These are phyloP conservation scores for Monocercomonoides exilis DNA, from an alignment of 78 protist genomes.

Conservation along the genomic window DNA sequence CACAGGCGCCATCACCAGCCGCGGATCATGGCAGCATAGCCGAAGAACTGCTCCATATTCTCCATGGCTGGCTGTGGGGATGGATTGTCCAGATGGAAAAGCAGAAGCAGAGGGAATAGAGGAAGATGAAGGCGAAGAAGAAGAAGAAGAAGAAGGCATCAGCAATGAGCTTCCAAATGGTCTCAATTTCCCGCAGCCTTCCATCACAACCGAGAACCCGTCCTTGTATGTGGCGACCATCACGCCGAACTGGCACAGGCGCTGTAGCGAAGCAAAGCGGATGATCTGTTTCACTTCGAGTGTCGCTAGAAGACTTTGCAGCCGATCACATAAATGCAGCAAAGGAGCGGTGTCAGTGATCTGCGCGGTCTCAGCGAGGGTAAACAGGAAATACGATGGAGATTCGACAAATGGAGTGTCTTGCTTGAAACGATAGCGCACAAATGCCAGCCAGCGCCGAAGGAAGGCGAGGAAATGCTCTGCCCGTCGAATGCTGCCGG, in stretches of 20 bases:
- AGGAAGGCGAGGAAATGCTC: constrained; percentile 50
- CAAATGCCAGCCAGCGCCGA: constrained; percentile 55
- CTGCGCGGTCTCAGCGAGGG: neutral
- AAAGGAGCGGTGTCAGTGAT: neutral
- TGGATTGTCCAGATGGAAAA: too few species aligned
- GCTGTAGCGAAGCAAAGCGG: constrained; percentile 54
- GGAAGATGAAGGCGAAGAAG: too few species aligned
- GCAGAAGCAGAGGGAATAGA: too few species aligned
- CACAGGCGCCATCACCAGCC: constrained; percentile 79
- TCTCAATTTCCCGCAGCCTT: too few species aligned
- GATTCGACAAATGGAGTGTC: constrained; percentile 34
- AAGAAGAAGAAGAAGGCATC: too few species aligned
- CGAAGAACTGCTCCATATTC: constrained; percentile 16
- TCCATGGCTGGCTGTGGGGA: too few species aligned
- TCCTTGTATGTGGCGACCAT: constrained; percentile 69
- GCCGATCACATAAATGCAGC: constrained; percentile 53
- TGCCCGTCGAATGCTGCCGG: constrained; percentile 83
- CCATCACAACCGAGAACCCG: constrained; percentile 13
- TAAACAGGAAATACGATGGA: constrained; percentile 52
- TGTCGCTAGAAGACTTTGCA: constrained; percentile 73
- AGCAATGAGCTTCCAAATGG: too few species aligned
- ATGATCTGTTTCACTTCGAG: constrained; percentile 63
- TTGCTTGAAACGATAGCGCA: constrained; percentile 21
- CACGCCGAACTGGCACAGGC: constrained; percentile 69
- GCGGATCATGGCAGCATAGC: constrained; percentile 79